Conservation (phyloP, 2,329 filamentous ascomycete genomes). For the Claviceps fusiformis region DNA sequence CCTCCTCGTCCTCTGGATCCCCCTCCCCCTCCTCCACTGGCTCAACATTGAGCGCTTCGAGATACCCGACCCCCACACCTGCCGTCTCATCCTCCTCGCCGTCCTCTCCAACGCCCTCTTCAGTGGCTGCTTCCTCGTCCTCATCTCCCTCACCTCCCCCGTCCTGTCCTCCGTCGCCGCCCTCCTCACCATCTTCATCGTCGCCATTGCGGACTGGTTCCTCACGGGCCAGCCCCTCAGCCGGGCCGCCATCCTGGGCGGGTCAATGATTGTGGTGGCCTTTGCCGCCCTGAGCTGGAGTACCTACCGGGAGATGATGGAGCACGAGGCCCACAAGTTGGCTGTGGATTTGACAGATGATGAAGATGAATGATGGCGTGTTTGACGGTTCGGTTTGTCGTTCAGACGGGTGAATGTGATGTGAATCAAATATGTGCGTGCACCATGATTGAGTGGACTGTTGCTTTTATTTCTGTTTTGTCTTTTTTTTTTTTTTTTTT, state of each 20-base stretch:
- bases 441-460: too few species aligned
- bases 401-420: neutral
- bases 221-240: constrained; percentile 66
- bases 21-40: constrained; percentile 67
- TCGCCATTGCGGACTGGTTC: constrained; percentile 82
- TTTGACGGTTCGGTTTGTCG: neutral
- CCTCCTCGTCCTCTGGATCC: constrained; percentile 67
- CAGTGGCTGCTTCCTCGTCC: constrained; percentile 79
- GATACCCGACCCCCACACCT: constrained; percentile 63
- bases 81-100: constrained; percentile 75
- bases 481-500: too few species aligned
- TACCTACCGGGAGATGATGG: constrained; percentile 84
- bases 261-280: constrained; percentile 72
- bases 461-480: too few species aligned
- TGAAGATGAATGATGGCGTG: constrained; percentile 24
- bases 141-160: constrained; percentile 85
- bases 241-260: constrained; percentile 65
- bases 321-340: constrained; percentile 54
- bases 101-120: constrained; percentile 87
- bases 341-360: constrained; percentile 32
- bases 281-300: constrained; percentile 83
- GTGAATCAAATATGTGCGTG: too few species aligned
- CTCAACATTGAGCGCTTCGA: constrained; percentile 71
- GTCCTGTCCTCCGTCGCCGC: constrained; percentile 88
- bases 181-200: constrained; percentile 90